These are phyloP conservation scores for Yamadazyma diospyri DNA, from an alignment of 1,139 yeast genomes.

Conservation along the genomic window DNA sequence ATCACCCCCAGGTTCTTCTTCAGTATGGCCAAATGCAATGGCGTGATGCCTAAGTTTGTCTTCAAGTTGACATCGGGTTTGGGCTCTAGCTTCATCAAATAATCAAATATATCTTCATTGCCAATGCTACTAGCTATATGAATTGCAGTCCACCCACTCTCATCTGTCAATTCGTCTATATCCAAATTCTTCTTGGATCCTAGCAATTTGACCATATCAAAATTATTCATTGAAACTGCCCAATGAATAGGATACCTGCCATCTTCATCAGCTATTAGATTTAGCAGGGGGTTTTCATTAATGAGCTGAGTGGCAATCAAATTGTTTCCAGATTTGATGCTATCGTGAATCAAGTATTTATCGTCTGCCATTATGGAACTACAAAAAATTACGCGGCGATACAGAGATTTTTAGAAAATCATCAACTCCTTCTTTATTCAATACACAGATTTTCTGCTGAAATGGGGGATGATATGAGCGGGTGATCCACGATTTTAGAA, in stretches of 20 bases:
- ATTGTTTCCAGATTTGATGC: slow-evolving; percentile 54
- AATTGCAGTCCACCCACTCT: slow-evolving; percentile 83
- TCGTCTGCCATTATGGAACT: slow-evolving; percentile 8
- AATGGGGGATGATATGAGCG: too few species aligned
- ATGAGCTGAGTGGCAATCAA: slow-evolving; percentile 48
- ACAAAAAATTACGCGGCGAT: too few species aligned
- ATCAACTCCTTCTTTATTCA: too few species aligned
- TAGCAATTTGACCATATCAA: slow-evolving; percentile 40
- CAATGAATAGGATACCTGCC: slow-evolving; percentile 84
- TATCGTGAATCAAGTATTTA: slow-evolving; percentile 47
- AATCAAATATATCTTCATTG: slow-evolving; percentile 47
- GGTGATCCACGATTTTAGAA: too few species aligned
- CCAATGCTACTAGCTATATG: slow-evolving; percentile 84
- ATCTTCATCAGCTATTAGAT: slow-evolving; percentile 58
- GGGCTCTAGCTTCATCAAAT: slow-evolving; percentile 26
- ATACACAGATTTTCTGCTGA: too few species aligned
- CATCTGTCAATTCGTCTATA: slow-evolving; percentile 66
- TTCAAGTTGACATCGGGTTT: slow-evolving; percentile 40
- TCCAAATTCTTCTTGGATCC: slow-evolving; percentile 37
- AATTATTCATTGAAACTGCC: slow-evolving; percentile 72
- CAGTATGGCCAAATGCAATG: slow-evolving; percentile 72
- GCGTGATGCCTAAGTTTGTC: slow-evolving; percentile 70
- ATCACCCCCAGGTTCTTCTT: slow-evolving; percentile 59
- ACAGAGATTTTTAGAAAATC: too few species aligned
- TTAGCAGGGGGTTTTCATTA: slow-evolving; percentile 43